Percentiles rank a stretch among this genome's conserved stretches.
Evolutionary conservation across 2,329 filamentous ascomycete species (phyloP).

Genomic region (Cladophialophora psammophila): DNA sequence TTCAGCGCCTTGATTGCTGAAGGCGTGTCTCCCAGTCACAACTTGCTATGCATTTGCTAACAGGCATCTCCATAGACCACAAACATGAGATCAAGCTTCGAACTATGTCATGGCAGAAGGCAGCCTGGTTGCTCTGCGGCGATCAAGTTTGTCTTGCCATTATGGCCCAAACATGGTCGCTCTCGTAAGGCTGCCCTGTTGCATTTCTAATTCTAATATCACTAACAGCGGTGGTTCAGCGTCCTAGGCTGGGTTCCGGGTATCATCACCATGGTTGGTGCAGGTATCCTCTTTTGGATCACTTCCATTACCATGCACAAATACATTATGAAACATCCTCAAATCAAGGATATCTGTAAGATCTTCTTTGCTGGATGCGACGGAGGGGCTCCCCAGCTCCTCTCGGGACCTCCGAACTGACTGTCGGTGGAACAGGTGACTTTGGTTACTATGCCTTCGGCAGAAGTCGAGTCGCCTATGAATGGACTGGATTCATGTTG

Average conservation of each 20-base stretch:
- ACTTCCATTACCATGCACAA: conserved; percentile 61
- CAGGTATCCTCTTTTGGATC: conserved; percentile 57
- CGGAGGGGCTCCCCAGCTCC: not conserved
- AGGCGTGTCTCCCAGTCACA: conserved; percentile 36
- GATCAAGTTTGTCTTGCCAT: conserved; percentile 61
- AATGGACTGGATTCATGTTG: conserved; percentile 57
- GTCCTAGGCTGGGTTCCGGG: conserved; percentile 58
- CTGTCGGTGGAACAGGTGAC: conserved; percentile 13
- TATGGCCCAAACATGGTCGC: conserved; percentile 61
- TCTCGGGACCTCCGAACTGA: not conserved
- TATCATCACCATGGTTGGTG: conserved; percentile 56
- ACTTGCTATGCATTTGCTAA: not conserved
- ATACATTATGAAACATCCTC: conserved; percentile 61
- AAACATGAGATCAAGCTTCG: conserved; percentile 60
- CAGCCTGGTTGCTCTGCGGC: conserved; percentile 56
- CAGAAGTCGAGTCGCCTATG: conserved; percentile 53
- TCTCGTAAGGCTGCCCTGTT: conserved; percentile 42
- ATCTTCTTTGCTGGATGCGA: not conserved
- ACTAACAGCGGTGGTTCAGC: not conserved
- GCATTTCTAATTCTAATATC: not conserved
- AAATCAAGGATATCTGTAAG: conserved; percentile 60
- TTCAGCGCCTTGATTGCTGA: conserved; percentile 42
- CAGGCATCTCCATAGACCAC: conserved; percentile 47
- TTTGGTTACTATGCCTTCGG: conserved; percentile 59
- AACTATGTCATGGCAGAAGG: conserved; percentile 63